Percentiles rank a stretch among this genome's conserved stretches.
These are phyloP conservation scores for Aspergillus thermomutatus DNA, from an alignment of 2,329 filamentous ascomycete genomes.

Conservation along the genomic window DNA sequence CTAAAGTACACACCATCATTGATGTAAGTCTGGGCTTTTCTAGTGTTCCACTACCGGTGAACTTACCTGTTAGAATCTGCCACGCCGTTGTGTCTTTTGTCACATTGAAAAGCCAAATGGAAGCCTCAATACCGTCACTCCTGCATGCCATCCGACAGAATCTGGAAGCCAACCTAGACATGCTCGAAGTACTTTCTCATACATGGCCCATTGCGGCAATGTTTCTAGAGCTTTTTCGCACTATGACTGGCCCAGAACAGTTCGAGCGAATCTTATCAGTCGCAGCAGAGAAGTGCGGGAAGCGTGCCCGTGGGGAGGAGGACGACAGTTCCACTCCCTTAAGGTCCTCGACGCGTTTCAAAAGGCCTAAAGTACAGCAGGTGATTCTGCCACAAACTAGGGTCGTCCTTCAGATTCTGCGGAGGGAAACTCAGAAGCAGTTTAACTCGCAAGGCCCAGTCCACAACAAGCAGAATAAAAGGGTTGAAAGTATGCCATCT, in stretches of 20 bases:
- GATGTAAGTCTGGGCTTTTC: neutral
- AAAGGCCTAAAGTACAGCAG: slow-evolving; percentile 8
- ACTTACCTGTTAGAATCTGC: slow-evolving; percentile 9
- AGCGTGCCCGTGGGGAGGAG: slow-evolving; percentile 1
- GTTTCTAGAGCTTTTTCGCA: slow-evolving; percentile 9
- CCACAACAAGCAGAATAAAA: neutral
- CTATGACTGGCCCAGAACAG: slow-evolving; percentile 2
- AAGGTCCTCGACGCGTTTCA: slow-evolving; percentile 1
- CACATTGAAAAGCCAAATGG: slow-evolving; percentile 10
- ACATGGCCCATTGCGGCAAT: slow-evolving; percentile 12
- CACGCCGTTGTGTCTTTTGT: slow-evolving; percentile 11
- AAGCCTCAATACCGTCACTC: slow-evolving; percentile 8
- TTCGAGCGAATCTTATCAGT: slow-evolving; percentile 2
- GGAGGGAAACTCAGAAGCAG: slow-evolving; percentile 5
- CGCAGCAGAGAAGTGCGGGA: slow-evolving; percentile 5
- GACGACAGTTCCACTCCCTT: neutral
- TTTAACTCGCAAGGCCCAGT: neutral
- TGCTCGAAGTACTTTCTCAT: slow-evolving; percentile 3
- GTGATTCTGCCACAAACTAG: slow-evolving; percentile 12
- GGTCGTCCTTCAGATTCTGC: slow-evolving; percentile 9
- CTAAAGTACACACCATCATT: slow-evolving; percentile 10
- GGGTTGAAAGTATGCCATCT: neutral
- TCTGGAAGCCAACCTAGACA: slow-evolving; percentile 9
- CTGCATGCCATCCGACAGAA: slow-evolving; percentile 8
- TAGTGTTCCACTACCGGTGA: neutral